These are phyloP conservation scores for Yamadazyma oceani DNA, from an alignment of 1,139 yeast genomes.

Conservation along the genomic window DNA sequence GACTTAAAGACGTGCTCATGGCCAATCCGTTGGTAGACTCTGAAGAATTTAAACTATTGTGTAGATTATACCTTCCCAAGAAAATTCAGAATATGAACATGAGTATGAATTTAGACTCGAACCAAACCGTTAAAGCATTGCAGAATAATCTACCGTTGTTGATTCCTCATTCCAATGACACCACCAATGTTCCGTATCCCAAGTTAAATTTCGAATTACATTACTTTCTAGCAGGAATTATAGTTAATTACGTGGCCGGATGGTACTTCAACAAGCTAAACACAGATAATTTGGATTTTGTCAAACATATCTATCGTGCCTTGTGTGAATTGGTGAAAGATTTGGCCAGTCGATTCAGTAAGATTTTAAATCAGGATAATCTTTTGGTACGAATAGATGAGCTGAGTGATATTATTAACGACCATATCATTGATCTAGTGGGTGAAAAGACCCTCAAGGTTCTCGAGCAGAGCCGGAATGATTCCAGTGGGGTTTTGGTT, in stretches of 20 bases:
- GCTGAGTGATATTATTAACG: slow-evolving; percentile 24
- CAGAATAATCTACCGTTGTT: slow-evolving; percentile 28
- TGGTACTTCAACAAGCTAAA: slow-evolving; percentile 44
- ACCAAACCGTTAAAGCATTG: slow-evolving; percentile 24
- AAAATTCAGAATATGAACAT: slow-evolving; percentile 21
- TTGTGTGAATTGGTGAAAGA: slow-evolving; percentile 32
- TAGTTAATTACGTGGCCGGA: slow-evolving; percentile 34
- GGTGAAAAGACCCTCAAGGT: slow-evolving; percentile 9
- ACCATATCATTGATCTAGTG: slow-evolving; percentile 26
- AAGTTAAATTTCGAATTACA: slow-evolving; percentile 38
- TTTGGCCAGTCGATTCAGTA: slow-evolving; percentile 21
- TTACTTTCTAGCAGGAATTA: slow-evolving; percentile 34
- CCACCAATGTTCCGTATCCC: slow-evolving; percentile 16
- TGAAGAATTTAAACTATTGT: slow-evolving; percentile 35
- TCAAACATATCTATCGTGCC: slow-evolving; percentile 29
- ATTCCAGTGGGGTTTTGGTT: background rate
- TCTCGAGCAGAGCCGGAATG: background rate
- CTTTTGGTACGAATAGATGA: slow-evolving; percentile 23
- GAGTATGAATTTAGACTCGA: slow-evolving; percentile 13
- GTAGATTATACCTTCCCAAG: slow-evolving; percentile 35
- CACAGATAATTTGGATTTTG: slow-evolving; percentile 39
- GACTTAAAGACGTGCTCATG: slow-evolving; percentile 9
- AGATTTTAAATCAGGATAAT: slow-evolving; percentile 14
- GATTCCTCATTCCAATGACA: slow-evolving; percentile 17
- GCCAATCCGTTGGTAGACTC: slow-evolving; percentile 14